Percentiles rank a stretch among this genome's conserved stretches.
Conservation (phyloP, 306 rosid genomes). For the Abrus precatorius region DNA sequence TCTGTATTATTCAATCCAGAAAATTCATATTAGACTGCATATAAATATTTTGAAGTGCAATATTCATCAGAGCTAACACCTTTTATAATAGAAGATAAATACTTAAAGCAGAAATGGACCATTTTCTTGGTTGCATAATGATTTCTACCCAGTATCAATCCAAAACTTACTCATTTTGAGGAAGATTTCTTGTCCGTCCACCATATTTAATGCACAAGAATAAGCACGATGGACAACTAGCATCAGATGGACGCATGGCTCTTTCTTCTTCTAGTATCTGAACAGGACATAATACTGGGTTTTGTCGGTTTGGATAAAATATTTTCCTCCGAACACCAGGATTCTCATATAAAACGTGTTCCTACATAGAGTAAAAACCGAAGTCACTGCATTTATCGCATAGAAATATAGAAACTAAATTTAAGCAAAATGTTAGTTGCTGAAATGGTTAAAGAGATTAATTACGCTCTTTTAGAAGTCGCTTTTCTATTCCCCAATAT, state of each 20-base stretch:
- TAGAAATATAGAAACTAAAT: neutral
- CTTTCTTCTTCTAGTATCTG: slow-evolving; percentile 85
- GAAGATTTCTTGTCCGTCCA: slow-evolving; percentile 93
- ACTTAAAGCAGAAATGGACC: neutral
- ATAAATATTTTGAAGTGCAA: slow-evolving; percentile 20
- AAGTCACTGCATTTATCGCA: neutral
- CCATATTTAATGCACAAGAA: slow-evolving; percentile 96
- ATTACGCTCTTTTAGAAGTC: neutral
- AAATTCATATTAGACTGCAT: neutral
- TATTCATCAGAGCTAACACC: neutral
- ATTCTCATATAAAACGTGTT: slow-evolving; percentile 81
- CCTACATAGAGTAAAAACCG: slow-evolving; percentile 50
- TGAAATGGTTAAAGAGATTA: neutral
- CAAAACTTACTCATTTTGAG: slow-evolving; percentile 85
- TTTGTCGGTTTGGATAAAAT: slow-evolving; percentile 70
- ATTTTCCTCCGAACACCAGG: slow-evolving; percentile 77
- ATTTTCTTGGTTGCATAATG: neutral
- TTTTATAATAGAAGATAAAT: neutral
- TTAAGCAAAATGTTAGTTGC: neutral
- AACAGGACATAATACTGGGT: slow-evolving; percentile 74
- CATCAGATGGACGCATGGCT: slow-evolving; percentile 84
- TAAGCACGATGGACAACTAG: slow-evolving; percentile 80
- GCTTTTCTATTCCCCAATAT: neutral
- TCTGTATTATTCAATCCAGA: slow-evolving; percentile 50
- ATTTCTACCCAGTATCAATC: neutral